A percentile compares a stretch with the other conserved stretches of the same genome.
Conservation (phyloP, 177 flowering plant species). For the Vitis hybrid region DNA sequence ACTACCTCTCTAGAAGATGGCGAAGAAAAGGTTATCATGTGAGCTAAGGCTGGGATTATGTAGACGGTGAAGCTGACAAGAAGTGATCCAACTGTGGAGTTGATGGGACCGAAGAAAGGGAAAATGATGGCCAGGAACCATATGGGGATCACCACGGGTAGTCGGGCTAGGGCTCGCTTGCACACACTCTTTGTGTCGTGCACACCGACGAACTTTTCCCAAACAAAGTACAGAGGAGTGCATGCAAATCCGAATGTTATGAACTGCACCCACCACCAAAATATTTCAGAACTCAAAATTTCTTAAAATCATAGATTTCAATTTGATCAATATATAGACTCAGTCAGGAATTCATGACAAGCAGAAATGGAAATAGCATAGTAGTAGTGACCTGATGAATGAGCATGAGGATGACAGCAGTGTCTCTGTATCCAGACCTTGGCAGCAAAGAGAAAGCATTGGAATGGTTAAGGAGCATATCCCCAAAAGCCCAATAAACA, state of each 20-base stretch:
- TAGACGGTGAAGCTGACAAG: conserved; percentile 96
- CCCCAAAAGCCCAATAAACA: conserved; percentile 98
- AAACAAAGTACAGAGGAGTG: conserved; percentile 90
- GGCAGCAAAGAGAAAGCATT: conserved; percentile 86
- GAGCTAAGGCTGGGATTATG: conserved; percentile 88
- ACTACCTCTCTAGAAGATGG: conserved; percentile 80
- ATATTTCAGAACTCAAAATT: background rate
- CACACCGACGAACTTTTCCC: conserved; percentile 78
- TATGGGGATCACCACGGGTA: conserved; percentile 88
- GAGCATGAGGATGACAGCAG: conserved; percentile 87
- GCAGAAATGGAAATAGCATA: background rate
- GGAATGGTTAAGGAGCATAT: conserved; percentile 75
- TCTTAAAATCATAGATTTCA: background rate
- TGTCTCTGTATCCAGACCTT: conserved; percentile 59
- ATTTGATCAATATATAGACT: background rate
- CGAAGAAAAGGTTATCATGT: conserved; percentile 76
- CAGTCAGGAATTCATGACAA: no score
- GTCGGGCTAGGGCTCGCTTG: conserved; percentile 68
- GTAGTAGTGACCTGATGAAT: conserved; percentile 69
- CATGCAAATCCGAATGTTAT: conserved; percentile 94
- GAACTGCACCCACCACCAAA: conserved; percentile 50
- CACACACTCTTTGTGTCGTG: conserved; percentile 71
- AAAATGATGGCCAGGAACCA: conserved; percentile 92
- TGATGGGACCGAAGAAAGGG: conserved; percentile 96
- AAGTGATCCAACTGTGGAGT: conserved; percentile 89